A percentile compares a stretch with the other conserved stretches of the same genome.
Conservation (phyloP, 345 rosid species). For the Melastoma malabathricum region DNA sequence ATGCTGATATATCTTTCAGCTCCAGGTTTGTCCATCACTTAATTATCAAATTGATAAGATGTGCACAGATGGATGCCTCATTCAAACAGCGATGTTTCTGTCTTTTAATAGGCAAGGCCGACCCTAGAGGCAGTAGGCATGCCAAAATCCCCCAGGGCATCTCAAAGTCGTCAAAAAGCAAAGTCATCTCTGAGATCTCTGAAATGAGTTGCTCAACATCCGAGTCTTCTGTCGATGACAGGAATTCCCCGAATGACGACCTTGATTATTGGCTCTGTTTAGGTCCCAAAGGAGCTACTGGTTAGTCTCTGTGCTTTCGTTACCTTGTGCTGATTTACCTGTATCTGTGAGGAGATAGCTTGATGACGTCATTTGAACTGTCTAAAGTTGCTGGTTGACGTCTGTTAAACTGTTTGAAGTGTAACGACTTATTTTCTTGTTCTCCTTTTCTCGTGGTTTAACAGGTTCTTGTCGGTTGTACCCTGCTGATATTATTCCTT, state of each 20-base stretch:
- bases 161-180: conserved; percentile 47
- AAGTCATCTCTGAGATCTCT: conserved; percentile 29
- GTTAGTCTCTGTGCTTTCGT: conserved; percentile 26
- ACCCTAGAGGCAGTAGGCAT: conserved; percentile 20
- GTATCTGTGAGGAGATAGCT: background rate
- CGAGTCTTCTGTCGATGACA: conserved; percentile 45
- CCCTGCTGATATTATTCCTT: conserved; percentile 94
- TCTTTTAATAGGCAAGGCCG: conserved; percentile 36
- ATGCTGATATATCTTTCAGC: conserved; percentile 76
- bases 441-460: background rate
- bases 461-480: conserved; percentile 8
- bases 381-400: too few relatives aligned
- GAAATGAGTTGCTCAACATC: conserved; percentile 35
- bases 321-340: background rate
- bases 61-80: too few relatives aligned
- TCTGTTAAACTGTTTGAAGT: background rate
- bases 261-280: conserved; percentile 46
- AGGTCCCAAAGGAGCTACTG: conserved; percentile 63
- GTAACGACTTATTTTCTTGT: background rate
- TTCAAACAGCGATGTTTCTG: too few relatives aligned
- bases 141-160: conserved; percentile 46
- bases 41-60: too few relatives aligned
- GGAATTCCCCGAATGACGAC: conserved; percentile 24
- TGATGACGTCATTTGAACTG: too few relatives aligned
- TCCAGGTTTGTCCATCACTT: conserved; percentile 32